Evolutionary conservation across 2,329 filamentous ascomycete genomes (phyloP), one percentile per base, ranked within the genome.

Genomic region (Claviceps maximensis): DNA sequence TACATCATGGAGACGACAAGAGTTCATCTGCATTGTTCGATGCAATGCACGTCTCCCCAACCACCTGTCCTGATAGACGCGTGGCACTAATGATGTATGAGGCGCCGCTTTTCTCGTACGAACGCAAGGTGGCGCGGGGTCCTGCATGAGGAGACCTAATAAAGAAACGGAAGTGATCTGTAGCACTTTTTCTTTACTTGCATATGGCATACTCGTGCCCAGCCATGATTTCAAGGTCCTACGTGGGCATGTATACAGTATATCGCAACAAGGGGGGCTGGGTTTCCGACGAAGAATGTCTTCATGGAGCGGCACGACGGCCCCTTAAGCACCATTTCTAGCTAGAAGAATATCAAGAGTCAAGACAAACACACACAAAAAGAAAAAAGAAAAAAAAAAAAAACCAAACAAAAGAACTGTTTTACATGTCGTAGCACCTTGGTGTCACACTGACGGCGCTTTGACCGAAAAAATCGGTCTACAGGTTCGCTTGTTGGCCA

Each of bases 401-500:
- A 33, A 29, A 13, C 0, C 3, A 27, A 21, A 2, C 27, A 29
- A 10, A 19, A 25, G n/a, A 27, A 23, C 10, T 51, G 48, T 15
- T 50, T 23, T 54, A 49, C 53, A 54, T 52, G 36, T 36, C 29
- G 46, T 50, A 42, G 13, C 27, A 51, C 38, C 29, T 45, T 41
- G 29, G 10, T 27, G 45, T 48, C 49, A 21, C 55, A 59, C 25
- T 53, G 51, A 31, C 47, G 57, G 36, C 29, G 6, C 21, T 29
- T 15, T 44, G 36, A 45, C 47, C 45, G 51, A 51, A 7, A 38
- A 47, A 8, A 13, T 44, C 45, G 17, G 19, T 21, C 45, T 55
- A 54, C 45, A 67, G 54, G 31, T 58, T 59, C 54, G 58, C 60
- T 55, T 70, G 65, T 57, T 71, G 68, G 49, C 64, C 63, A 7